Evolutionary conservation across 768 basidiomycete species (phyloP).

Genomic region (Neoboletus brunneissimus): DNA sequence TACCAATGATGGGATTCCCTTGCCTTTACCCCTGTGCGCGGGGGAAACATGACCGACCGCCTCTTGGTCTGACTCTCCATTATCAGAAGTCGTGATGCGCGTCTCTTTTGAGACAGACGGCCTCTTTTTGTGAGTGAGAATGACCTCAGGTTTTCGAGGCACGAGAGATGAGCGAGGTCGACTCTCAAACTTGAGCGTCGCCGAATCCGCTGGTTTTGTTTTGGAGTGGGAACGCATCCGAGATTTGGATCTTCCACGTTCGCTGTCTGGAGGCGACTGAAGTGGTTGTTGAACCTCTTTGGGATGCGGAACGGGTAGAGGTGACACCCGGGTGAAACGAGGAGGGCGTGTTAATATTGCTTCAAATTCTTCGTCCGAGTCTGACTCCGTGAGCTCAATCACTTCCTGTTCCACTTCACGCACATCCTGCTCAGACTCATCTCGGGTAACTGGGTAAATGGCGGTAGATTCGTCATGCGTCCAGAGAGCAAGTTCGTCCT

Average conservation of each 20-base stretch:
- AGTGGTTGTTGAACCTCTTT: constrained; percentile 8
- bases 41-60: not conserved
- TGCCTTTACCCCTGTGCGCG: constrained; percentile 17
- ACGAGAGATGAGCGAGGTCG: constrained; percentile 2
- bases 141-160: constrained; percentile 12
- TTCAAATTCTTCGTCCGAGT: constrained; percentile 32
- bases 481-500: constrained; percentile 48
- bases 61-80: constrained; percentile 1
- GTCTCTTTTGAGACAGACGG: not conserved
- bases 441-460: constrained; percentile 31
- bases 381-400: constrained; percentile 26
- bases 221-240: constrained; percentile 4
- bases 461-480: constrained; percentile 41
- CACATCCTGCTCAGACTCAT: constrained; percentile 15
- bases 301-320: not conserved
- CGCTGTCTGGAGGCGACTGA: constrained; percentile 15
- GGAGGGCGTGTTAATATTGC: constrained; percentile 26
- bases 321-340: constrained; percentile 8
- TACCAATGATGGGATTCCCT: constrained; percentile 4
- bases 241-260: constrained; percentile 14
- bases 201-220: not conserved
- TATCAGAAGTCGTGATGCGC: not conserved
- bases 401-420: constrained; percentile 19
- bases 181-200: not conserved
- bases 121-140: constrained; percentile 6